Evolutionary conservation across 2,329 filamentous ascomycete species (phyloP).

Genomic region (Ophiostoma perfectum): DNA sequence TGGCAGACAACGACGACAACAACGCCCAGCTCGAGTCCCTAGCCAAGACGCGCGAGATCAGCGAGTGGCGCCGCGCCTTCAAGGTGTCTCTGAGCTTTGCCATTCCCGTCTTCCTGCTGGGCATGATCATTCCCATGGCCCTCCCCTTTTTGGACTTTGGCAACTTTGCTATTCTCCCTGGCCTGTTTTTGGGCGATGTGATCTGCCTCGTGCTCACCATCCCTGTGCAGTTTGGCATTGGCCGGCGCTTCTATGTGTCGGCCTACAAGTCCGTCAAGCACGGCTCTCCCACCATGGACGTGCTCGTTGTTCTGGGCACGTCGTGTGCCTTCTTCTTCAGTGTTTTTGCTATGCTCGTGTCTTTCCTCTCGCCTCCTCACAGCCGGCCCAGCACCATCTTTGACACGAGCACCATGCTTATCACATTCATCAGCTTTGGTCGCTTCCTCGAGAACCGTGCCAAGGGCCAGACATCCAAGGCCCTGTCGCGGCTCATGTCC

Average conservation of each 20-base stretch:
- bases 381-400: slow-evolving; percentile 82
- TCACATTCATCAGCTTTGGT: slow-evolving; percentile 89
- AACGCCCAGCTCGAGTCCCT: slow-evolving; percentile 94
- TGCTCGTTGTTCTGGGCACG: slow-evolving; percentile 87
- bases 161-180: slow-evolving; percentile 57
- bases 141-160: slow-evolving; percentile 73
- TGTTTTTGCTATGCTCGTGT: slow-evolving; percentile 77
- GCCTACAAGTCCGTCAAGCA: slow-evolving; percentile 93
- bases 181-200: slow-evolving; percentile 83
- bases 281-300: slow-evolving; percentile 92
- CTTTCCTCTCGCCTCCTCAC: slow-evolving; percentile 68
- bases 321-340: slow-evolving; percentile 97
- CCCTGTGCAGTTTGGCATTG: slow-evolving; percentile 94
- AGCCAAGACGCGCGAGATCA: slow-evolving; percentile 92
- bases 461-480: slow-evolving; percentile 93
- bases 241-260: slow-evolving; percentile 85
- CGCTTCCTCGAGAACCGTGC: slow-evolving; percentile 90
- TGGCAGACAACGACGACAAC: slow-evolving; percentile 90
- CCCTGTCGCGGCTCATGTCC: slow-evolving; percentile 90
- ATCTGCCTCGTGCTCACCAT: slow-evolving; percentile 79
- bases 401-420: slow-evolving; percentile 96
- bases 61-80: slow-evolving; percentile 84
- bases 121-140: slow-evolving; percentile 91
- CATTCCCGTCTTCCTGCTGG: slow-evolving; percentile 82
- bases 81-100: slow-evolving; percentile 72